phyloP scores from a whole-genome alignment of 2,329 filamentous ascomycete species.

The Microcyclosporella mali region DNA sequence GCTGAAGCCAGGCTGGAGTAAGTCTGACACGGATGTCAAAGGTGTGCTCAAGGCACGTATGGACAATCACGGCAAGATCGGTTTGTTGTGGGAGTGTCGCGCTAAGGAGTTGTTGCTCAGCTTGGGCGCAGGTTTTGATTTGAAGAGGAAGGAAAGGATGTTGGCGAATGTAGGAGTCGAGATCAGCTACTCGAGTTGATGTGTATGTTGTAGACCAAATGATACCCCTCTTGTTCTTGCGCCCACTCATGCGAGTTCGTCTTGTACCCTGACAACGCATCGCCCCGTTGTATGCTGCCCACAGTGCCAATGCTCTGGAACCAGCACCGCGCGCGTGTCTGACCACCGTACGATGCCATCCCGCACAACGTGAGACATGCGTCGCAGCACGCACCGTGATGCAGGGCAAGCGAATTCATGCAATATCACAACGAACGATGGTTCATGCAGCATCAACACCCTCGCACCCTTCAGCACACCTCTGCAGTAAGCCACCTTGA shows the following conservation, averaged over 20 bases:
- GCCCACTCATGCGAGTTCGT: background rate
- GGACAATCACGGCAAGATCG: slow-evolving; percentile 80
- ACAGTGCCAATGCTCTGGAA: too few species aligned
- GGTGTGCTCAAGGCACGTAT: slow-evolving; percentile 86
- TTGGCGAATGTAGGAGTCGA: slow-evolving; percentile 72
- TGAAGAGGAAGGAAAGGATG: slow-evolving; percentile 67
- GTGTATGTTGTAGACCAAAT: too few species aligned
- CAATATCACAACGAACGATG: slow-evolving; percentile 1
- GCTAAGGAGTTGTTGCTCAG: slow-evolving; percentile 91
- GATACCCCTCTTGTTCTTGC: too few species aligned
- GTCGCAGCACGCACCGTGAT: slow-evolving; percentile 1
- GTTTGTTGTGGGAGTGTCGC: slow-evolving; percentile 85
- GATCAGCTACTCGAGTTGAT: slow-evolving; percentile 63
- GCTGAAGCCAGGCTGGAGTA: slow-evolving; percentile 38
- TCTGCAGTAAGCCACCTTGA: too few species aligned
- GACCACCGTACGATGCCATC: too few species aligned
- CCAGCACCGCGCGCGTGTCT: too few species aligned
- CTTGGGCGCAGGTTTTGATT: slow-evolving; percentile 77
- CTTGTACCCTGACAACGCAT: too few species aligned
- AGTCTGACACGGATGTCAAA: slow-evolving; percentile 58
- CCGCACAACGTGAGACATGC: slow-evolving; percentile 3
- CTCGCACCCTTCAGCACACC: too few species aligned
- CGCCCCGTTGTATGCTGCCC: too few species aligned
- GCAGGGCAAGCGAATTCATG: too few species aligned
- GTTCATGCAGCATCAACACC: slow-evolving; percentile 5